Conservation (phyloP, 1,139 yeast genomes). For the Pneumocystis oryctolagi region DNA sequence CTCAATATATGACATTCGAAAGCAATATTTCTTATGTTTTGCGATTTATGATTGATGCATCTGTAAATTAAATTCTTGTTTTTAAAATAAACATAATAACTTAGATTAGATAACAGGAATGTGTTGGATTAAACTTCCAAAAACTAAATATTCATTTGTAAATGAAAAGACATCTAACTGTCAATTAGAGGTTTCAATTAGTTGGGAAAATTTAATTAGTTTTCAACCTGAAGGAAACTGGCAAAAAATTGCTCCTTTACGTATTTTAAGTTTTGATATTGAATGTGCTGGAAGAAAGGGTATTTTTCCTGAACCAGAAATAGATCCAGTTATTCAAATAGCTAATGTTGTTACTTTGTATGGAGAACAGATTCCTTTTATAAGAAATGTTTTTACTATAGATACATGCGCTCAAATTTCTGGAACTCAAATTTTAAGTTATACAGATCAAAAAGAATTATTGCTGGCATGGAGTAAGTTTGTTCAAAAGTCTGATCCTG, state of each 20-base stretch:
- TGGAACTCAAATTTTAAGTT: constrained; percentile 78
- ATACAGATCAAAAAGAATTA: constrained; percentile 67
- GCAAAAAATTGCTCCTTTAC: constrained; percentile 83
- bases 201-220: constrained; percentile 53
- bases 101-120: constrained; percentile 48
- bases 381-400: constrained; percentile 87
- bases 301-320: constrained; percentile 84
- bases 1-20: constrained; percentile 59
- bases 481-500: constrained; percentile 74
- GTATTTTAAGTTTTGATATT: constrained; percentile 87
- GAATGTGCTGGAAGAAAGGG: constrained; percentile 99
- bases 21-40: constrained; percentile 65
- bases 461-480: constrained; percentile 74
- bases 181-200: constrained; percentile 66
- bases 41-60: constrained; percentile 82
- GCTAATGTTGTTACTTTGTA: constrained; percentile 81
- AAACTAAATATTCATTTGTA: constrained; percentile 45
- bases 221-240: constrained; percentile 90
- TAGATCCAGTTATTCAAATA: constrained; percentile 90
- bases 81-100: background rate
- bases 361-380: constrained; percentile 77
- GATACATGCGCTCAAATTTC: constrained; percentile 84
- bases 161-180: constrained; percentile 48
- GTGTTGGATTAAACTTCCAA: constrained; percentile 93
- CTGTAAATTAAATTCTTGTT: constrained; percentile 27